These are phyloP conservation scores for Drechslera avenae DNA, from an alignment of 2,329 filamentous ascomycete genomes.

Conservation along the genomic window DNA sequence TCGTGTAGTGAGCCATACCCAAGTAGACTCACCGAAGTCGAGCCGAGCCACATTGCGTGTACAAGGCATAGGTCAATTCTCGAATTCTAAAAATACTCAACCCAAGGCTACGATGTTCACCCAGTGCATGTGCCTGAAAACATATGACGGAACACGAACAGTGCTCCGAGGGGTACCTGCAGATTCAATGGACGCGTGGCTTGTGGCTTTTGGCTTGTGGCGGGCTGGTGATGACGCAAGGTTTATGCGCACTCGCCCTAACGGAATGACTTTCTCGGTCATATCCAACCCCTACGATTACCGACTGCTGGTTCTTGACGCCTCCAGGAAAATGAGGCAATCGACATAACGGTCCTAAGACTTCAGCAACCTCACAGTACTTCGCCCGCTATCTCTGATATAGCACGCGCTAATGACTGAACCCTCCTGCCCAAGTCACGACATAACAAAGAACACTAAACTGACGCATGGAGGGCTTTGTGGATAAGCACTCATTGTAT, in stretches of 20 bases:
- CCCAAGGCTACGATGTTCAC: neutral
- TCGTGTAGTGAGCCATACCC: slow-evolving; percentile 7
- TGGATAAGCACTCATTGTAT: too few relatives aligned
- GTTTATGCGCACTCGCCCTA: slow-evolving; percentile 1
- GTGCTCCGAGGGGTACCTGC: neutral
- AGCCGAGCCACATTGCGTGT: neutral
- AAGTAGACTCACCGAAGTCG: slow-evolving; percentile 3
- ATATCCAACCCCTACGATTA: too few relatives aligned
- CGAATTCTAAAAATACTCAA: slow-evolving; percentile 12
- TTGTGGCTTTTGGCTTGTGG: too few relatives aligned
- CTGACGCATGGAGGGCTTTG: too few relatives aligned
- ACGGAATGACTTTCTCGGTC: neutral
- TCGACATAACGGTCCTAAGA: too few relatives aligned
- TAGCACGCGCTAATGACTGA: too few relatives aligned
- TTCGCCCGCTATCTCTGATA: too few relatives aligned
- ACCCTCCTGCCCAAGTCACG: too few relatives aligned
- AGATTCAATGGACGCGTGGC: slow-evolving; percentile 11
- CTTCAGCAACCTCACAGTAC: too few relatives aligned
- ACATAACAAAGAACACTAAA: too few relatives aligned
- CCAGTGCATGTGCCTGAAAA: neutral
- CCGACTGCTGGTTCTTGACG: too few relatives aligned
- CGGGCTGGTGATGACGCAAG: slow-evolving; percentile 14
- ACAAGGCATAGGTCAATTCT: neutral
- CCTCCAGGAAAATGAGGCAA: too few relatives aligned
- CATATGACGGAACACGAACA: neutral